These are phyloP conservation scores for Agrostemma githago DNA, from an alignment of 148 eudicot genomes.

Conservation along the genomic window DNA sequence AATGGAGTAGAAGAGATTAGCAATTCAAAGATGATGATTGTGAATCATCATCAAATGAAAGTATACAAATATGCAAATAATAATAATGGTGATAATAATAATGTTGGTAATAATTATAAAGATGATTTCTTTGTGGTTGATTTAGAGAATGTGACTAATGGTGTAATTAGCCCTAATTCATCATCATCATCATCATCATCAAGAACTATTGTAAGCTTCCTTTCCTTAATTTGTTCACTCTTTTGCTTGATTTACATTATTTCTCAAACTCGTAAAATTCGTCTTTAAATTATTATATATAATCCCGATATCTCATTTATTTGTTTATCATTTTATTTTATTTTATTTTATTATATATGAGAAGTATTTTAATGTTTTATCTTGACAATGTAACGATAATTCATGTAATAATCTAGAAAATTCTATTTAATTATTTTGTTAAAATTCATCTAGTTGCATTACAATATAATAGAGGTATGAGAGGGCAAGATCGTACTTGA, in stretches of 20 bases:
- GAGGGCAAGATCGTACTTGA: no score
- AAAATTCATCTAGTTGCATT: no score
- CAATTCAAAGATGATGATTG: conserved; percentile 23
- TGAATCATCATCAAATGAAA: conserved; percentile 35
- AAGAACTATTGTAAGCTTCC: conserved; percentile 49
- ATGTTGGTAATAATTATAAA: conserved; percentile 15
- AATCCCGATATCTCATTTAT: no score
- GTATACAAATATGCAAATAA: conserved; percentile 25
- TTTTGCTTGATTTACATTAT: background rate
- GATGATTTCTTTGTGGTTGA: conserved; percentile 58
- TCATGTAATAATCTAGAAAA: no score
- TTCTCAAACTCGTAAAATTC: background rate
- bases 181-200: conserved; percentile 20
- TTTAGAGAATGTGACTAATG: conserved; percentile 49
- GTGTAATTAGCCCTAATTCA: conserved; percentile 38
- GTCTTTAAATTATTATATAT: no score
- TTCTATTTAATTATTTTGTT: no score
- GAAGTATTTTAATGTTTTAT: no score
- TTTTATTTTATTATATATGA: no score
- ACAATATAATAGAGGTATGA: no score
- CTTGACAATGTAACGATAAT: no score
- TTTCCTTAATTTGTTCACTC: background rate
- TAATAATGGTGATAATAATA: conserved; percentile 14
- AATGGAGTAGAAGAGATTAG: conserved; percentile 26
- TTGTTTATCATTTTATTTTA: no score